A percentile compares a stretch with the other conserved stretches of the same genome.
Conservation (phyloP, 2,329 filamentous ascomycete species). For the Cladosporium oxysporum region DNA sequence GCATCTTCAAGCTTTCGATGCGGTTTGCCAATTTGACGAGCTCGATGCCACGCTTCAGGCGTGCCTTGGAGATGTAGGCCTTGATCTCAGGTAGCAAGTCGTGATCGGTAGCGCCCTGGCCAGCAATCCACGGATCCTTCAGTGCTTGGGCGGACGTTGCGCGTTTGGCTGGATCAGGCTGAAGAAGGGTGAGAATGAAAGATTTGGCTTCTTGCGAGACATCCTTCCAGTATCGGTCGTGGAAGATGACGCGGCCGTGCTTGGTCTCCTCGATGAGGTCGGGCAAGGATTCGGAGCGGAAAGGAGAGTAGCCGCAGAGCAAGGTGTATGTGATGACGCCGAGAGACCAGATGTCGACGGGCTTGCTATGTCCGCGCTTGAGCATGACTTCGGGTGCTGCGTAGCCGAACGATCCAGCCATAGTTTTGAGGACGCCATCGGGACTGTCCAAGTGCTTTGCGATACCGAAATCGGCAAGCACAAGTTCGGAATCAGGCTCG, state of each 20-base stretch:
- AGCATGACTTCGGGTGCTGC: slow-evolving; percentile 98
- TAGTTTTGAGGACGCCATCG: slow-evolving; percentile 90
- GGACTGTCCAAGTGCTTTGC: slow-evolving; percentile 95
- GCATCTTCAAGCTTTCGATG: slow-evolving; percentile 90
- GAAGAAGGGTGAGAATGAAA: slow-evolving; percentile 81
- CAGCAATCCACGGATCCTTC: slow-evolving; percentile 71
- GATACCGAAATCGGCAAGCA: slow-evolving; percentile 96
- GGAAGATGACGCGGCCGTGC: slow-evolving; percentile 81
- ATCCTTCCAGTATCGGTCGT: slow-evolving; percentile 97
- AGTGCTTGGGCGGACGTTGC: slow-evolving; percentile 60
- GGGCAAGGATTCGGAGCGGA: slow-evolving; percentile 88
- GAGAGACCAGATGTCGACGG: slow-evolving; percentile 99
- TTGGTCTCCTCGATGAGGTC: slow-evolving; percentile 95
- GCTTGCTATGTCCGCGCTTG: slow-evolving; percentile 95
- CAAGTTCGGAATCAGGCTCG: slow-evolving; percentile 75
- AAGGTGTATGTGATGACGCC: slow-evolving; percentile 98
- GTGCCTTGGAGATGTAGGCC: slow-evolving; percentile 87
- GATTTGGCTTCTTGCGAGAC: slow-evolving; percentile 94
- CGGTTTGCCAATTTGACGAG: slow-evolving; percentile 94
- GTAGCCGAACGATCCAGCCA: slow-evolving; percentile 98
- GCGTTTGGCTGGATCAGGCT: slow-evolving; percentile 74
- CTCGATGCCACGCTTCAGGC: slow-evolving; percentile 90
- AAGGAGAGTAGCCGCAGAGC: slow-evolving; percentile 96
- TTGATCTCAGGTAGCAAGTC: slow-evolving; percentile 97
- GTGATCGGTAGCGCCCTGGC: slow-evolving; percentile 89